Base-by-base conservation (phyloP, 345 rosid genomes). In the Cochlearia excelsa region DNA sequence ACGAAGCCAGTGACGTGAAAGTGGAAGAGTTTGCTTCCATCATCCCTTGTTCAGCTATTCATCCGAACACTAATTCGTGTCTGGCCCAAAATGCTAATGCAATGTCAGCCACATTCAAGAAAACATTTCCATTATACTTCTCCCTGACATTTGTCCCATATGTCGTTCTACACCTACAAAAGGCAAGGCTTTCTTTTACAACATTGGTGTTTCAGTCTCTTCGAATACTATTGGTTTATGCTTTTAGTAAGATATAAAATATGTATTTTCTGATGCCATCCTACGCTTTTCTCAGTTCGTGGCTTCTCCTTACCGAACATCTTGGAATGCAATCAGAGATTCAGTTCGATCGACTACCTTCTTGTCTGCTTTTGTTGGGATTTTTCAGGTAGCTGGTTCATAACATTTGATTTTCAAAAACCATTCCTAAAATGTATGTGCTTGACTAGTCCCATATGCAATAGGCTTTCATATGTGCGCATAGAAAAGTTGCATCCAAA, bases 141-240 rank as follows among this genome's bases (percentile, higher is more conserved):
- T 90, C 97, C n/a, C 59, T 94, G 72, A 94, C 99, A 26, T 94
- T 90, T 63, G 97, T 94, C 57, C 99, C 99, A 60, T 94, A 78
- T 67, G 99, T 94, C 53, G 88, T 94, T 64, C 84, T 94, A 69
- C 96, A 80, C 59, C 77, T 87, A 27, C 99, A 87, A 68, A 94
- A 83, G 89, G 99, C 84, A 84, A 57, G 26, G 64, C 63, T 67
- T 70, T 23, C 31, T 6, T 27, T 42, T 0, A 30, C 23, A 39
- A 1, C 4, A 30, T 9, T 26, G 11, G 3, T 53, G 0, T 38
- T 52, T 11, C 7, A 10, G 52, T 62, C 41, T 8, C 42, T 57
- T 37, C 35, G 5, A 63, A 29, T n/a, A 49, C 4, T 39, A 30
- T 16, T 44, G 59, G n/a, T 44, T 63, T 70, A 44, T 44, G n/a